phyloP scores from a whole-genome alignment of 2,329 filamentous ascomycete genomes.

The Diaporthe ilicicola region DNA sequence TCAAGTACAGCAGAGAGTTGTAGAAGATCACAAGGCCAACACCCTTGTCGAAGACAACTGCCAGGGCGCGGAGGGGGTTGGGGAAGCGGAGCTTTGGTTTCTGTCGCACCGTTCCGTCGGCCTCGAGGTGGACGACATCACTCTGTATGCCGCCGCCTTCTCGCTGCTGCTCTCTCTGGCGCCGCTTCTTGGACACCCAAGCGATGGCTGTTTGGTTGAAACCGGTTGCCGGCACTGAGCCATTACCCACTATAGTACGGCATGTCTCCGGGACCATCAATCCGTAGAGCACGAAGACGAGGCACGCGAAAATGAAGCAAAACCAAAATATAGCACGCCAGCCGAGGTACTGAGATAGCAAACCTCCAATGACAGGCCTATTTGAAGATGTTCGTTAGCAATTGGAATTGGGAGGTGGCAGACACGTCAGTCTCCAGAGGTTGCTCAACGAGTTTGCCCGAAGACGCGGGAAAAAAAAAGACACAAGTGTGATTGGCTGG shows the following conservation, averaged over 20 bases:
- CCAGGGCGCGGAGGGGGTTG: slow-evolving; percentile 64
- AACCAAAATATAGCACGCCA: slow-evolving; percentile 79
- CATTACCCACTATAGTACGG: slow-evolving; percentile 68
- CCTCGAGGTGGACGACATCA: background rate
- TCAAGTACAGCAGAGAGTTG: slow-evolving; percentile 63
- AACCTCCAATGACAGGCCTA: slow-evolving; percentile 68
- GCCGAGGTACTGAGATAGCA: slow-evolving; percentile 69
- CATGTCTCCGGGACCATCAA: slow-evolving; percentile 68
- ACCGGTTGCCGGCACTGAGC: slow-evolving; percentile 64
- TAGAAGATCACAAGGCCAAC: slow-evolving; percentile 62
- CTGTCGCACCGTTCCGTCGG: slow-evolving; percentile 8
- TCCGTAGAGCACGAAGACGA: slow-evolving; percentile 62
- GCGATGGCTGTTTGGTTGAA: slow-evolving; percentile 68
- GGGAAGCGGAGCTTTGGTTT: slow-evolving; percentile 56
- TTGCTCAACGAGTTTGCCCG: background rate
- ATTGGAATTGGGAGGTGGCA: background rate
- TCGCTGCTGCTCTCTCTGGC: slow-evolving; percentile 44
- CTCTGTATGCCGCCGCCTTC: slow-evolving; percentile 45
- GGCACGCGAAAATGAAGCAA: slow-evolving; percentile 61
- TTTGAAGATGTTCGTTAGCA: background rate
- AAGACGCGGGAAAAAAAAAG: background rate
- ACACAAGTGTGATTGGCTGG: background rate
- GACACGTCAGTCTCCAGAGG: too few relatives aligned
- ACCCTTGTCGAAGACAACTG: slow-evolving; percentile 65
- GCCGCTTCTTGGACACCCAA: slow-evolving; percentile 45